Evolutionary conservation across 2,329 filamentous ascomycete species (phyloP).

Genomic region (Calonectria leucothoes): DNA sequence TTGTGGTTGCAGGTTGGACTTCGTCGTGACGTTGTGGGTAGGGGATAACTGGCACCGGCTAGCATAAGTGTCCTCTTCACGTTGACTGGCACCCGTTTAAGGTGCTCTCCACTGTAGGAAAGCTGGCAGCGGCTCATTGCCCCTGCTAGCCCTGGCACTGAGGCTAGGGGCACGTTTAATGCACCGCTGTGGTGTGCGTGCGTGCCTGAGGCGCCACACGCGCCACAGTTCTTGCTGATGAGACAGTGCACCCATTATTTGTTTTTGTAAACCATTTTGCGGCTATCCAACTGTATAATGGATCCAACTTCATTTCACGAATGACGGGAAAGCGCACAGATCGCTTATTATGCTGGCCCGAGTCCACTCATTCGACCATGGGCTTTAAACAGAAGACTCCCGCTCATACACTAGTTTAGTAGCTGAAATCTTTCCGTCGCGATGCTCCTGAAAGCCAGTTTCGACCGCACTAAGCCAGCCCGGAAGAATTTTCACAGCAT

Average conservation of each 20-base stretch:
- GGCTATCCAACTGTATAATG: background rate
- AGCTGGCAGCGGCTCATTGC: slow-evolving; percentile 14
- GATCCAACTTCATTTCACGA: background rate
- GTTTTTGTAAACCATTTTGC: background rate
- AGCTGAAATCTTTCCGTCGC: slow-evolving; percentile 51
- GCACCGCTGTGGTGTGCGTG: background rate
- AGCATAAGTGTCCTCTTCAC: slow-evolving; percentile 46
- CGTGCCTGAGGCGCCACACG: slow-evolving; percentile 17
- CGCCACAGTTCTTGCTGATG: slow-evolving; percentile 14
- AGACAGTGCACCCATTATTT: background rate
- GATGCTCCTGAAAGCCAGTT: slow-evolving; percentile 51
- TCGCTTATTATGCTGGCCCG: background rate
- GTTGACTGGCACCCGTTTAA: slow-evolving; percentile 35
- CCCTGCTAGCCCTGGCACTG: slow-evolving; percentile 18
- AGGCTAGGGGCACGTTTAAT: slow-evolving; percentile 5
- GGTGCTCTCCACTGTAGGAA: slow-evolving; percentile 37
- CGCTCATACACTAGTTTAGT: slow-evolving; percentile 53
- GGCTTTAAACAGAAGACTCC: background rate
- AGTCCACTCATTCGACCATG: background rate
- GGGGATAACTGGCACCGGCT: slow-evolving; percentile 38
- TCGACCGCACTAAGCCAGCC: slow-evolving; percentile 47
- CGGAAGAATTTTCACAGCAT: slow-evolving; percentile 41
- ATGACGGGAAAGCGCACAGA: background rate
- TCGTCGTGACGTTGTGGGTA: slow-evolving; percentile 39
- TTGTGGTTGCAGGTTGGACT: slow-evolving; percentile 29